A percentile compares a stretch with the other conserved stretches of the same genome.
phyloP scores from a whole-genome alignment of 2,329 filamentous ascomycete genomes.

The Fusarium nisikadoi region DNA sequence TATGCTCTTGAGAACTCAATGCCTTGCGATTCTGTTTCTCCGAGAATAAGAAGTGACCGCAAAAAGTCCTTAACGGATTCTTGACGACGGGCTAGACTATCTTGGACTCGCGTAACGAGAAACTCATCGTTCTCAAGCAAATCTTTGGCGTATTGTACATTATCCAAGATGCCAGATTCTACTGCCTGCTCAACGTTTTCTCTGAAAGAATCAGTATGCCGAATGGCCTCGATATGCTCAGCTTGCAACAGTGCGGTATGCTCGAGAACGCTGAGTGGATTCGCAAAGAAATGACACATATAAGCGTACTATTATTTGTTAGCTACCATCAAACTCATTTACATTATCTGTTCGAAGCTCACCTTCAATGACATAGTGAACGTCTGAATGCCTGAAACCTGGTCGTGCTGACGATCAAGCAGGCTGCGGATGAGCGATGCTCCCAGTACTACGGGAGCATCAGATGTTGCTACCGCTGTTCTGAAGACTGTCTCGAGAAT shows the following conservation, averaged over 20 bases:
- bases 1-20: slow-evolving; percentile 67
- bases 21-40: slow-evolving; percentile 51
- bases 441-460: slow-evolving; percentile 71
- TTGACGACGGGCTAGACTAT: slow-evolving; percentile 47
- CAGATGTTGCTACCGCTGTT: slow-evolving; percentile 67
- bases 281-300: slow-evolving; percentile 88
- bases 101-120: slow-evolving; percentile 58
- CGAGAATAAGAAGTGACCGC: slow-evolving; percentile 60
- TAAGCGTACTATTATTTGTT: slow-evolving; percentile 72
- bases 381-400: slow-evolving; percentile 78
- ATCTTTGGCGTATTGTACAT: slow-evolving; percentile 55
- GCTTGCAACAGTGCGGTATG: slow-evolving; percentile 57
- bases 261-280: slow-evolving; percentile 75
- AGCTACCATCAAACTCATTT: not conserved
- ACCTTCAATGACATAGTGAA: slow-evolving; percentile 78
- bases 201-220: slow-evolving; percentile 76
- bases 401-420: slow-evolving; percentile 78
- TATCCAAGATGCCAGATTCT: slow-evolving; percentile 53
- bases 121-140: slow-evolving; percentile 70
- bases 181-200: slow-evolving; percentile 61
- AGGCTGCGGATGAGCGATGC: slow-evolving; percentile 70
- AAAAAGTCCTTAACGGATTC: slow-evolving; percentile 57
- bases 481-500: slow-evolving; percentile 79
- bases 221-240: slow-evolving; percentile 74
- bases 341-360: slow-evolving; percentile 19